Evolutionary conservation across 805 yeast species (phyloP).

Genomic region (Kazachstania psychrophila): DNA sequence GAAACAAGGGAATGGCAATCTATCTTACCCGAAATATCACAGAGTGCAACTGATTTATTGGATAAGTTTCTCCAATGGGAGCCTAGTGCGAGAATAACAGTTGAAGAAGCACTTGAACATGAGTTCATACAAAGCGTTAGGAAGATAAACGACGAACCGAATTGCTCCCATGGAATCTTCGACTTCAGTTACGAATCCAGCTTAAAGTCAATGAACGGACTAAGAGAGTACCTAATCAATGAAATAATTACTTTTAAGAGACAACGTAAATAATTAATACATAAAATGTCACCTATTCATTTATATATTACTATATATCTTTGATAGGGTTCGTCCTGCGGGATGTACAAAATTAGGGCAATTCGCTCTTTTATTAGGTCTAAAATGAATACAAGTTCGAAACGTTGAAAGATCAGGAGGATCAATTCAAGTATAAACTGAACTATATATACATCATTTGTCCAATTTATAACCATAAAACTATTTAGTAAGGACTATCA

Average conservation of each 20-base stretch:
- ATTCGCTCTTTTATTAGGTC: no score
- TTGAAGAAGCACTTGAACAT: slow-evolving; percentile 49
- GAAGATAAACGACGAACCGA: slow-evolving; percentile 47
- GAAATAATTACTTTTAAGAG: slow-evolving; percentile 46
- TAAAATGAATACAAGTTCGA: no score
- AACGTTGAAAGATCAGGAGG: no score
- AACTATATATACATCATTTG: no score
- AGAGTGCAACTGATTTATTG: slow-evolving; percentile 44
- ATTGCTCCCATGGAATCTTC: slow-evolving; percentile 38
- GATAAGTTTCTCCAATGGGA: slow-evolving; percentile 56
- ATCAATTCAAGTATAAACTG: no score
- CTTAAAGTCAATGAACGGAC: slow-evolving; percentile 33
- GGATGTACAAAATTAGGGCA: no score
- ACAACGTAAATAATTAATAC: slow-evolving; percentile 18
- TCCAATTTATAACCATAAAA: no score
- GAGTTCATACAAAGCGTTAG: slow-evolving; percentile 47
- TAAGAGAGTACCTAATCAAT: slow-evolving; percentile 40
- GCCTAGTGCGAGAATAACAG: slow-evolving; percentile 43
- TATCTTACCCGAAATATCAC: slow-evolving; percentile 55
- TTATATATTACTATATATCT: no score
- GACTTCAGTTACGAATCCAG: slow-evolving; percentile 58
- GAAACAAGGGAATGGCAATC: slow-evolving; percentile 38
- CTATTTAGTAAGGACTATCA: no score
- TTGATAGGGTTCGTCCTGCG: no score
- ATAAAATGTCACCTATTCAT: no score